These are phyloP conservation scores for Dissoconium aciculare DNA, from an alignment of 2,329 filamentous ascomycete genomes.

Conservation along the genomic window DNA sequence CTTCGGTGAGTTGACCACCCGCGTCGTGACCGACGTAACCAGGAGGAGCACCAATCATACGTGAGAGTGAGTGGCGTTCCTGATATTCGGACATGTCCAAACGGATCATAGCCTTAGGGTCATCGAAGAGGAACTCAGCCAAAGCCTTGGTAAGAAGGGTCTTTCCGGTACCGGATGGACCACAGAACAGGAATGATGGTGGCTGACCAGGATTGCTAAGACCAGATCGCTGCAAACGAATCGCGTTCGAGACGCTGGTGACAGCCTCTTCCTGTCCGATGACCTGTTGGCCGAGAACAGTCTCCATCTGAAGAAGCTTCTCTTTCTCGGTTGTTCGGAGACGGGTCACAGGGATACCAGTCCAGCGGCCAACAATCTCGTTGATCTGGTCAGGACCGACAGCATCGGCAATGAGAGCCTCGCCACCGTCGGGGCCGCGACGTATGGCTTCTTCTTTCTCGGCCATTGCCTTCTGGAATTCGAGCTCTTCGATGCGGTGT, in stretches of 20 bases:
- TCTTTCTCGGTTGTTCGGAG: conserved; percentile 94
- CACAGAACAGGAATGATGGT: conserved; percentile 96
- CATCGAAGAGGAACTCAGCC: conserved; percentile 95
- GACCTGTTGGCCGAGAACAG: conserved; percentile 65
- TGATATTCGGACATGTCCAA: conserved; percentile 99
- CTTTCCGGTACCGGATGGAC: conserved; percentile 95
- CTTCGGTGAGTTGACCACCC: conserved; percentile 89
- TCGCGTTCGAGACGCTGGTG: conserved; percentile 83
- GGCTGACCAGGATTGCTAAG: conserved; percentile 93
- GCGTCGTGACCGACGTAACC: conserved; percentile 95
- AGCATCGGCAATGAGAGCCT: conserved; percentile 72
- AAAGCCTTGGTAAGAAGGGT: conserved; percentile 92
- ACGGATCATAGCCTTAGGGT: conserved; percentile 91
- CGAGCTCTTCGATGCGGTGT: conserved; percentile 61
- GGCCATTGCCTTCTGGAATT: conserved; percentile 63
- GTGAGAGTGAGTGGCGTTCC: conserved; percentile 83
- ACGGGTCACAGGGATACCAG: conserved; percentile 91
- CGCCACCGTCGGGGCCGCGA: conserved; percentile 31
- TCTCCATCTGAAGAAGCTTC: conserved; percentile 96
- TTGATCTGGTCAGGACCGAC: conserved; percentile 98
- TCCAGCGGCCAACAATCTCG: conserved; percentile 93
- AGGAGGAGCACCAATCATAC: conserved; percentile 95
- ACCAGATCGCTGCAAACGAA: conserved; percentile 85
- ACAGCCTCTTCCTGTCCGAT: conserved; percentile 93
- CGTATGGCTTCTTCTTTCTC: conserved; percentile 50